A percentile compares a stretch with the other conserved stretches of the same genome.
Conservation (phyloP, 2,329 filamentous ascomycete species). For the Neodidymelliopsis sp. region DNA sequence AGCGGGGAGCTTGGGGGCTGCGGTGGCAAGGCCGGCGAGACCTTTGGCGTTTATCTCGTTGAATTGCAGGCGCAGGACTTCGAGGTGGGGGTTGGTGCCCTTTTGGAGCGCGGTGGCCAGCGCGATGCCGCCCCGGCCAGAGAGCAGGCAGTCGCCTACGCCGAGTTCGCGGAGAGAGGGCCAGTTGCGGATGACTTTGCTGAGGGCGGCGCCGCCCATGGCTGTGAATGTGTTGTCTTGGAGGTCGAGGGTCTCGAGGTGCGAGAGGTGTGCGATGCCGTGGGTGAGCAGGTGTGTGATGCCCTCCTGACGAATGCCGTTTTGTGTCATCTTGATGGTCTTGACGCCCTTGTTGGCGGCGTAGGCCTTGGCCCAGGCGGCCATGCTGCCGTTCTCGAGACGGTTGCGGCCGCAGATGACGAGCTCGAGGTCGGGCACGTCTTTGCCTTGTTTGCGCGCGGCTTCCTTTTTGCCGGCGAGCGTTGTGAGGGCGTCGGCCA, state of each 20-base stretch:
- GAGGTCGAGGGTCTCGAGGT: constrained; percentile 81
- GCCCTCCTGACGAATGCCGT: constrained; percentile 94
- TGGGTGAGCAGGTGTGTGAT: constrained; percentile 81
- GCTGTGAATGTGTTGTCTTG: constrained; percentile 98
- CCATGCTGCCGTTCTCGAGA: constrained; percentile 95
- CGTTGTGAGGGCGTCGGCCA: constrained; percentile 84
- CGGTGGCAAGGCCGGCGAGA: constrained; percentile 73
- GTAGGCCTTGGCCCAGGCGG: constrained; percentile 89
- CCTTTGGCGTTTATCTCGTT: constrained; percentile 88
- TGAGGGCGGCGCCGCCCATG: constrained; percentile 78
- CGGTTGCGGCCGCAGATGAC: constrained; percentile 96
- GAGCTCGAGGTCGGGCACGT: constrained; percentile 88
- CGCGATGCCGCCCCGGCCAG: constrained; percentile 76
- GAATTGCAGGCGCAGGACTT: constrained; percentile 85
- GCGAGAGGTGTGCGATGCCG: constrained; percentile 74
- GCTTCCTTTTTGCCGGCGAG: constrained; percentile 85
- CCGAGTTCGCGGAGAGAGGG: constrained; percentile 79
- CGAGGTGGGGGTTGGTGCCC: constrained; percentile 79
- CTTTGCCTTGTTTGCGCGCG: constrained; percentile 73
- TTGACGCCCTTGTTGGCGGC: constrained; percentile 81
- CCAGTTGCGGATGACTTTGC: constrained; percentile 78
- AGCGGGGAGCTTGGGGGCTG: constrained; percentile 71
- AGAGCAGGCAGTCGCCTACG: constrained; percentile 86
- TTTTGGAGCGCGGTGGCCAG: constrained; percentile 76
- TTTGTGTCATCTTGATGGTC: constrained; percentile 96